These are phyloP conservation scores for Themeda triandra DNA, from an alignment of 176 grass and related monocot species.

Conservation along the genomic window DNA sequence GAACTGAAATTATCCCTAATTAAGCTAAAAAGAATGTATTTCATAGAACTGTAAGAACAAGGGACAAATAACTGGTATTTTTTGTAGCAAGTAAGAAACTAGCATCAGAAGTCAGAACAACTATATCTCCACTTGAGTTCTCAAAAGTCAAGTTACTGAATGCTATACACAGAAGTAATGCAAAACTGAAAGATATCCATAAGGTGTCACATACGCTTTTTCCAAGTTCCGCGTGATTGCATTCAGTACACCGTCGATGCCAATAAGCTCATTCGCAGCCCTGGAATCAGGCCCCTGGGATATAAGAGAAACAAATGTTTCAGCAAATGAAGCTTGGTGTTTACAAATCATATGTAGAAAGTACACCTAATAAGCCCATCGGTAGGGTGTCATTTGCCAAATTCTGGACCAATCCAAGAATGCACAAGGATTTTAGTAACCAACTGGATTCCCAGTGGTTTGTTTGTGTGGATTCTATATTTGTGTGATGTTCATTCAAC, in stretches of 20 bases:
- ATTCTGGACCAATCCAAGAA: background rate
- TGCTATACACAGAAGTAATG: background rate
- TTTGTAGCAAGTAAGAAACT: background rate
- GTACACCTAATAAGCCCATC: background rate
- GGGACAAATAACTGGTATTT: background rate
- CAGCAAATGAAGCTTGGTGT: constrained; percentile 8
- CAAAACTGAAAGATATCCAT: constrained; percentile 21
- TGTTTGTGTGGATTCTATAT: background rate
- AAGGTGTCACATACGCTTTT: constrained; percentile 68
- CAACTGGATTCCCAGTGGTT: background rate
- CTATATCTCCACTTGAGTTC: background rate
- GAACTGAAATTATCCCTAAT: background rate
- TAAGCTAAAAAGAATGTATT: background rate
- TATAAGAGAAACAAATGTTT: constrained; percentile 24
- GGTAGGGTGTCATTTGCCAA: background rate
- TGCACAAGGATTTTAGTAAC: background rate
- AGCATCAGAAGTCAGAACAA: constrained; percentile 22
- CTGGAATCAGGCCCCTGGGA: constrained; percentile 79
- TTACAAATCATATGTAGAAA: constrained; percentile 8
- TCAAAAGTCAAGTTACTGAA: constrained; percentile 11
- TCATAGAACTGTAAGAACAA: background rate
- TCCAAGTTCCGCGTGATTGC: constrained; percentile 57
- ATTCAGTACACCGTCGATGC: constrained; percentile 63
- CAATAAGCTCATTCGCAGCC: constrained; percentile 73
- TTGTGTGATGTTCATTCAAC: background rate